Conservation (phyloP, 441 rosid species). For the Pelargonium citronellum region DNA sequence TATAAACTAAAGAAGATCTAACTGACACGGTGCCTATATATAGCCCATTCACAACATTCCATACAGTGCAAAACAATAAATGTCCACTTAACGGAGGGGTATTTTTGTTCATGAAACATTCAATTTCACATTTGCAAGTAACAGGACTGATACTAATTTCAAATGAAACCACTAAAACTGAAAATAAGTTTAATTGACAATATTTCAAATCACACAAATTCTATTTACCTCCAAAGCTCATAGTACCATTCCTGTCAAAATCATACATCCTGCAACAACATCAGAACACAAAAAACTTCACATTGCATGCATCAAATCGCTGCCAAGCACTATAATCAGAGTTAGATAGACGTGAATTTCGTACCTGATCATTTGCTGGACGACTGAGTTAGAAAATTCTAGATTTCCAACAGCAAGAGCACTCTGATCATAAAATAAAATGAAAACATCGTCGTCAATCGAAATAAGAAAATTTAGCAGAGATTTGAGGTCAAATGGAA, state of each 20-base stretch:
- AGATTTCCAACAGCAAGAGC: conserved; percentile 60
- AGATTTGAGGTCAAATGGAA: not conserved
- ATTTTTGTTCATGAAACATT: not conserved
- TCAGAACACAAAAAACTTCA: not conserved
- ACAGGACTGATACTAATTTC: too few species aligned
- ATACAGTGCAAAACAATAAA: not conserved
- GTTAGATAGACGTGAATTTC: not conserved
- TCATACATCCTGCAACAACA: conserved; percentile 51
- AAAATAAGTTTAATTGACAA: not conserved
- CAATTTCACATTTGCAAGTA: not conserved
- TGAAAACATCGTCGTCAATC: not conserved
- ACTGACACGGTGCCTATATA: not conserved
- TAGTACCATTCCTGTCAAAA: conserved; percentile 60
- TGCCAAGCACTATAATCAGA: not conserved
- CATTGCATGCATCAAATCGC: not conserved
- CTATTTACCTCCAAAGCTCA: conserved; percentile 52
- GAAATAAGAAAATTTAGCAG: not conserved
- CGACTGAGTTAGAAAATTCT: conserved; percentile 47
- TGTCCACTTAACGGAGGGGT: too few species aligned
- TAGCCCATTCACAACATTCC: not conserved
- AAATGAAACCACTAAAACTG: not conserved
- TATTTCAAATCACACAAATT: not conserved
- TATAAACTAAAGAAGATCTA: too few species aligned
- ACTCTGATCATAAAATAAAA: conserved; percentile 29
- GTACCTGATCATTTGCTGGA: conserved; percentile 68